Evolutionary conservation across 1,139 yeast genomes (phyloP).

Genomic region (Lodderomyces theae): DNA sequence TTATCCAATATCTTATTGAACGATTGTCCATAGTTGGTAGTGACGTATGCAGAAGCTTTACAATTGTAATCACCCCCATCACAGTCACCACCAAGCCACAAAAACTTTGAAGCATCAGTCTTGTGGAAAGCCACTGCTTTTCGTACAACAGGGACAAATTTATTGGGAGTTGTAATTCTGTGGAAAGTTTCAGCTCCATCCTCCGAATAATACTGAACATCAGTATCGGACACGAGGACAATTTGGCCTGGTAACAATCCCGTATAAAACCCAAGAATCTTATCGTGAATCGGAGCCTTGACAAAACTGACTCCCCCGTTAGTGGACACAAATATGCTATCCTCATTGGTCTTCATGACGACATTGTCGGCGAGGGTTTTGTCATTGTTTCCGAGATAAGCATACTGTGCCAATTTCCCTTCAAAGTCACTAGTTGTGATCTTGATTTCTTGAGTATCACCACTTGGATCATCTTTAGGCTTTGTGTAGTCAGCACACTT

Average conservation of each 20-base stretch:
- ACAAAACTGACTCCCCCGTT: conserved; percentile 72
- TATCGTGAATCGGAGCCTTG: conserved; percentile 44
- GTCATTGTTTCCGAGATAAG: conserved; percentile 52
- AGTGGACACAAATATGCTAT: conserved; percentile 61
- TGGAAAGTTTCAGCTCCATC: conserved; percentile 67
- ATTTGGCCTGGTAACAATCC: conserved; percentile 68
- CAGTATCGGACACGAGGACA: conserved; percentile 53
- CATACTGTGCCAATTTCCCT: conserved; percentile 51
- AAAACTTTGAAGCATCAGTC: conserved; percentile 51
- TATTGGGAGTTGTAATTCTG: conserved; percentile 49
- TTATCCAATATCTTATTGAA: conserved; percentile 54
- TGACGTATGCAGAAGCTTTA: conserved; percentile 53
- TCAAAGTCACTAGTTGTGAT: conserved; percentile 26
- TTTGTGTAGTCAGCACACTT: conserved; percentile 34
- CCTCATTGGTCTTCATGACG: conserved; percentile 54
- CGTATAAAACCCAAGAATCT: conserved; percentile 52
- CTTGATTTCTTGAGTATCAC: conserved; percentile 17
- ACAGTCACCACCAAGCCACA: conserved; percentile 71
- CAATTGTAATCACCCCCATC: conserved; percentile 44
- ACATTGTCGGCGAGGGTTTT: conserved; percentile 65
- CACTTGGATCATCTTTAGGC: conserved; percentile 26
- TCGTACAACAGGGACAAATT: conserved; percentile 34
- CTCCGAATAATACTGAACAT: conserved; percentile 52
- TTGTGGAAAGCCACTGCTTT: conserved; percentile 58
- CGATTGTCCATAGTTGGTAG: conserved; percentile 59